Conservation (phyloP, 768 basidiomycete genomes). For the Dioszegia aurantiaca region DNA sequence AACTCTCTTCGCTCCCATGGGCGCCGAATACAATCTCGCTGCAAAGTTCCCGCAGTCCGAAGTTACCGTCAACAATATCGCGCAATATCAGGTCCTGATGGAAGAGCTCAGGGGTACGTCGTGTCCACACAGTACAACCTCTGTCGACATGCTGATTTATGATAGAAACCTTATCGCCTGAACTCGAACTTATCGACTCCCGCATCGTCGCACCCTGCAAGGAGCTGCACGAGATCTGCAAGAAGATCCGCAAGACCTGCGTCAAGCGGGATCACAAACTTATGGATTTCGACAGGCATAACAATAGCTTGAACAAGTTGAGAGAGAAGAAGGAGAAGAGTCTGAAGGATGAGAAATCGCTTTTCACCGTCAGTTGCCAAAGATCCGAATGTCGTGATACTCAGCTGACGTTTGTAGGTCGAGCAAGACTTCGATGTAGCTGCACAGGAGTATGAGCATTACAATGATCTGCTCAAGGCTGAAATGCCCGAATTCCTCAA, state of each 20-base stretch:
- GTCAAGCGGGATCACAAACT: constrained; percentile 98
- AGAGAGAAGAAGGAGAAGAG: constrained; percentile 98
- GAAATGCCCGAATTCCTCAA: constrained; percentile 92
- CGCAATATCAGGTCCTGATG: constrained; percentile 68
- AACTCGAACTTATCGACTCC: constrained; percentile 88
- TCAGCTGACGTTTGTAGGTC: constrained; percentile 57
- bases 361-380: constrained; percentile 72
- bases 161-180: constrained; percentile 68
- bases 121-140: not conserved
- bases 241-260: constrained; percentile 86
- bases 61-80: constrained; percentile 74
- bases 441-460: constrained; percentile 87
- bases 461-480: constrained; percentile 82
- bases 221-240: constrained; percentile 81
- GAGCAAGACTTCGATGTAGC: constrained; percentile 95
- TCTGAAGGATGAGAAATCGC: constrained; percentile 89
- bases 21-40: constrained; percentile 71
- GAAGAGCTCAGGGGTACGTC: constrained; percentile 67
- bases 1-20: constrained; percentile 53
- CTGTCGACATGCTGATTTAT: constrained; percentile 2
- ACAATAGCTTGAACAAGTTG: constrained; percentile 90
- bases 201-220: constrained; percentile 80
- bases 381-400: not conserved
- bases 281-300: constrained; percentile 90
- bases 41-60: constrained; percentile 73